These are phyloP conservation scores for Pseudoperonospora humuli DNA, from an alignment of 352 stramenopile species.

Conservation along the genomic window DNA sequence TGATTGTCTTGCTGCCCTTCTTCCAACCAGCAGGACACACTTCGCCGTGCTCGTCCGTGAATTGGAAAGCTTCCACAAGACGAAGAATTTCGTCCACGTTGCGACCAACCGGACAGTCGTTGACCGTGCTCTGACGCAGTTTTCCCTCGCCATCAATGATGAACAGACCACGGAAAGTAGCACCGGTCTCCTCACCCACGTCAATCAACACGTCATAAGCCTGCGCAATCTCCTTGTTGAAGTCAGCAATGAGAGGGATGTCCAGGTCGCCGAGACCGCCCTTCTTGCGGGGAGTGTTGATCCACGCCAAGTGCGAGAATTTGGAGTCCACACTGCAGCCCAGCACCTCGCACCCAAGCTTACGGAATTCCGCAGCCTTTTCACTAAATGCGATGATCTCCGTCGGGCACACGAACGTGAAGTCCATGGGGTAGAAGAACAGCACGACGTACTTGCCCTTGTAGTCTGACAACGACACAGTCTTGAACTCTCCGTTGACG, in stretches of 20 bases:
- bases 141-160: constrained; percentile 86
- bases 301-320: constrained; percentile 84
- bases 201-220: constrained; percentile 80
- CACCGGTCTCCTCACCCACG: constrained; percentile 48
- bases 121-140: constrained; percentile 80
- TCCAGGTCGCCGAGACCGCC: constrained; percentile 86
- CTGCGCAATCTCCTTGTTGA: constrained; percentile 70
- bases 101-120: constrained; percentile 79
- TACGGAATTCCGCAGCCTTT: constrained; percentile 59
- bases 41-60: constrained; percentile 84
- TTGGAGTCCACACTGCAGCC: constrained; percentile 80
- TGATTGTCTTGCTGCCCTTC: constrained; percentile 84
- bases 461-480: constrained; percentile 73
- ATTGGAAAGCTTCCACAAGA: constrained; percentile 88
- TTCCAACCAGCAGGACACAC: constrained; percentile 87
- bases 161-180: constrained; percentile 80
- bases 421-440: constrained; percentile 90
- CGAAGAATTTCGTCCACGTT: constrained; percentile 87
- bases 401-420: constrained; percentile 87
- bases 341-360: constrained; percentile 61
- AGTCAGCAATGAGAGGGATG: constrained; percentile 85
- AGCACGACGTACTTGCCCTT: constrained; percentile 86
- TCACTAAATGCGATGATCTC: constrained; percentile 88
- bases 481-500: constrained; percentile 78
- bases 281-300: constrained; percentile 81